A percentile compares a stretch with the other conserved stretches of the same genome.
phyloP scores from a whole-genome alignment of 192 early-diverging fungal genomes.

The Podila horticola region DNA sequence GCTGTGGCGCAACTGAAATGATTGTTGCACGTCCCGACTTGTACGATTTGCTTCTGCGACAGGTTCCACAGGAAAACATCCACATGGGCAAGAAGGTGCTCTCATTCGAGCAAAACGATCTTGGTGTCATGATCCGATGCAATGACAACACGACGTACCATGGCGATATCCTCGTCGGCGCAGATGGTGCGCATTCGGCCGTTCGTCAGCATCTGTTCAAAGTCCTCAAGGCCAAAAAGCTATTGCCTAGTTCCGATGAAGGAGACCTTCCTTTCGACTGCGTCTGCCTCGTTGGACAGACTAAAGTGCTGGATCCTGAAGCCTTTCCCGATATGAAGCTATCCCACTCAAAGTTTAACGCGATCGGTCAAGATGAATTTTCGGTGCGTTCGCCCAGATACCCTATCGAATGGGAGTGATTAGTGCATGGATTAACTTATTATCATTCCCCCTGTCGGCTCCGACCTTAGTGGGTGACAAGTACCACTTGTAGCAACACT shows the following conservation, averaged over 20 bases:
- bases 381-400: too few species aligned
- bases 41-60: background rate
- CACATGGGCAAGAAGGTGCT: constrained; percentile 14
- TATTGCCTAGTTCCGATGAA: background rate
- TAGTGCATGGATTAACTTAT: too few species aligned
- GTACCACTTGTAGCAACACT: too few species aligned
- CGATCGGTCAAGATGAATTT: background rate
- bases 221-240: background rate
- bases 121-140: constrained; percentile 7
- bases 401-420: too few species aligned
- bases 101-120: background rate
- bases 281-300: background rate
- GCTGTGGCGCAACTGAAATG: background rate
- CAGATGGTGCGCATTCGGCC: constrained; percentile 7
- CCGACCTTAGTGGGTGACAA: too few species aligned
- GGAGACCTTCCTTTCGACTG: background rate
- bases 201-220: constrained; percentile 15
- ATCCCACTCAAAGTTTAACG: background rate
- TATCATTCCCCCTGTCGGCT: too few species aligned
- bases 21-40: background rate
- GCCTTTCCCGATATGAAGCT: background rate
- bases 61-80: constrained; percentile 1
- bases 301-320: background rate
- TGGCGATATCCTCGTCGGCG: constrained; percentile 19
- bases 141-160: constrained; percentile 1